A percentile compares a stretch with the other conserved stretches of the same genome.
Conservation (phyloP, 2,329 filamentous ascomycete species). For the Davidsoniella virescens region DNA sequence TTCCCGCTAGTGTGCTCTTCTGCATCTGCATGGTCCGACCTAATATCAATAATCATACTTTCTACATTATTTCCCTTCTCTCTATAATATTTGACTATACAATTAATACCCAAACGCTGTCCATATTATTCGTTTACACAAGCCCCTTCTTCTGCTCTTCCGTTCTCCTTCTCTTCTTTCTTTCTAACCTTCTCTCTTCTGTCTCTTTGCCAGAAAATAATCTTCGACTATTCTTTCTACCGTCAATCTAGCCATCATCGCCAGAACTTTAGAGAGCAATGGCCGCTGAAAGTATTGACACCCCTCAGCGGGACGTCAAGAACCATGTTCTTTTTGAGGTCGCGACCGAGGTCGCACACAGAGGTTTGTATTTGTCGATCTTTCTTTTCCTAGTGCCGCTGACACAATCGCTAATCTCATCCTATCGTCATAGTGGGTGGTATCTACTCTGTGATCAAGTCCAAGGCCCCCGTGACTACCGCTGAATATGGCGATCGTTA, state of each 20-base stretch:
- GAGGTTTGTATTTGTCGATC: slow-evolving; percentile 41
- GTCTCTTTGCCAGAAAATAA: background rate
- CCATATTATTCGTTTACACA: background rate
- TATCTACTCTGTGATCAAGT: slow-evolving; percentile 98
- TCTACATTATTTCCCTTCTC: background rate
- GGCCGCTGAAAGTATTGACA: slow-evolving; percentile 22
- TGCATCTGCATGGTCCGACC: slow-evolving; percentile 7
- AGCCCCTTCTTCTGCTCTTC: background rate
- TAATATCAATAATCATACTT: background rate
- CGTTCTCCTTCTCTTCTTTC: background rate
- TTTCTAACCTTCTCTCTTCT: slow-evolving; percentile 5
- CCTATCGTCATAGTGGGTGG: slow-evolving; percentile 53
- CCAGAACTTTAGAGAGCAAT: slow-evolving; percentile 5
- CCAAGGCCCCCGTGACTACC: slow-evolving; percentile 92
- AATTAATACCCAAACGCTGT: background rate
- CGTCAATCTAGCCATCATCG: background rate
- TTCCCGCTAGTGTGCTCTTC: slow-evolving; percentile 10
- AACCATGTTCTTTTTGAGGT: slow-evolving; percentile 95
- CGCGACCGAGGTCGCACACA: slow-evolving; percentile 91
- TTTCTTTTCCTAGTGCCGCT: background rate
- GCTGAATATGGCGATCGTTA: slow-evolving; percentile 98
- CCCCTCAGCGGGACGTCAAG: slow-evolving; percentile 56
- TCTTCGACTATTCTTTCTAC: background rate
- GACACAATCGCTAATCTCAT: too few species aligned
- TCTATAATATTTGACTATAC: background rate